Base-by-base conservation (phyloP, 2,329 filamentous ascomycete genomes). In the Trichoderma afroharzianum region DNA sequence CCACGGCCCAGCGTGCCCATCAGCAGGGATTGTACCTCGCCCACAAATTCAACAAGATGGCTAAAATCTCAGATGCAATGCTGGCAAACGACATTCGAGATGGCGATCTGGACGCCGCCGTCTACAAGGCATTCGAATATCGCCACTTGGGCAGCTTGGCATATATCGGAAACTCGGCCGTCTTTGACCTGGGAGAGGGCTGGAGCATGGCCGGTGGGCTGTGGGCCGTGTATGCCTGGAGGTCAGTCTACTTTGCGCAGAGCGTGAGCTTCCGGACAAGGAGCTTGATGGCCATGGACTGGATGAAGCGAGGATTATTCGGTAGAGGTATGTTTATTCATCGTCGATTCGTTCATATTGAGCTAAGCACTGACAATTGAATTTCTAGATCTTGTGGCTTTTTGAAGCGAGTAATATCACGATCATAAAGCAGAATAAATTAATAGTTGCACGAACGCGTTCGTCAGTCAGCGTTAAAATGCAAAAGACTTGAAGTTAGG, bases 231-330 rank as follows among this genome's bases (percentile, higher is more conserved):
- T 99, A 99, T 81, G 89, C 97, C 39, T 99, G 96, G 96, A 87
- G 96, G 73, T 95, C 93, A 74, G 92, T 98, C 15, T 99, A 99
- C 83, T 99, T 99, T 84, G 94, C 96, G 14, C 94, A 99, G 85
- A 97, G 94, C 78, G 96, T 99, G 62, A 98, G 95, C 81, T 87
- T 98, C 72, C 86, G 96, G 76, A 99, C 96, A 30, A 89, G 95
- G 74, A 88, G 94, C 74, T 82, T 99, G 78, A 86, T 99, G 82
- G 94, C 94, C 21, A 98, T 99, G 96, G 96, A 99, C 81, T 99
- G 96, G 96, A 91, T 90, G n/a, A 99, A 98, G 88, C 88, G 97
- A 80, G 93, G 94, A 14, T 82, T 99, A 26, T 99, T 99, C 84
- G 96, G 96, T 76, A 88, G 96, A 91, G 96, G 95, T 98, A 83